Base-by-base conservation (phyloP, 805 yeast genomes). In the Vanderwaltozyma yarrowii region DNA sequence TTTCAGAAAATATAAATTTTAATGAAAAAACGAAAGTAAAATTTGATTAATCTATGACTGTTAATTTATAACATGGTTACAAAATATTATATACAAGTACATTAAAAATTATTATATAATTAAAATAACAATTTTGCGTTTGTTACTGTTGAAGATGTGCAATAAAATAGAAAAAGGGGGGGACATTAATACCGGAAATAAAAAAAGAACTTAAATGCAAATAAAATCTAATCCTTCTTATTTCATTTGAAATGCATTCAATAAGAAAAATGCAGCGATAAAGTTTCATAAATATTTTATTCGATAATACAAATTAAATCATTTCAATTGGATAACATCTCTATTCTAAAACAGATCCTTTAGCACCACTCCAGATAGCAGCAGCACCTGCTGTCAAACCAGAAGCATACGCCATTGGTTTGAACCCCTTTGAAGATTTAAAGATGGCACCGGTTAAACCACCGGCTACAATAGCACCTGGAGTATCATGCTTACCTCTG, bases 391-490 rank as follows among this genome's bases (percentile, higher is more conserved):
- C 84, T 78, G 78, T 80, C 56, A 88, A 59, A 32, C 74, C 92
- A 18, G 95, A 74, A 21, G 95, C 76, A 53, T 83, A 78, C 19
- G 82, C 87, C 89, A 86, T 82, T 42, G 94, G 95, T 61, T 74
- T 81, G 36, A 79, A 42, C 30, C 98, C 98, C 44, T 78, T 78
- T 35, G 89, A 75, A 46, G 88, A 78, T 61, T 82, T 82, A 70
- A 85, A 92, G 24, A 92, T 50, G 1, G 95, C 96, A 52, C 98
- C 98, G 2, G 96, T 75, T 39, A 89, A 52, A 17, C 88, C 94
- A 54, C 98, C 98, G 1, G 96, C 83, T 14, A 72, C 82, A 31
- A 92, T 60, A 10, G 96, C 82, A 64, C 89, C 89, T 36, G 65
- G 58, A 51, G 80, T 80, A 63, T 89, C 97, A 61, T 89, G 96